Conservation (phyloP, 352 stramenopile genomes). For the Achlya hypogyna region DNA sequence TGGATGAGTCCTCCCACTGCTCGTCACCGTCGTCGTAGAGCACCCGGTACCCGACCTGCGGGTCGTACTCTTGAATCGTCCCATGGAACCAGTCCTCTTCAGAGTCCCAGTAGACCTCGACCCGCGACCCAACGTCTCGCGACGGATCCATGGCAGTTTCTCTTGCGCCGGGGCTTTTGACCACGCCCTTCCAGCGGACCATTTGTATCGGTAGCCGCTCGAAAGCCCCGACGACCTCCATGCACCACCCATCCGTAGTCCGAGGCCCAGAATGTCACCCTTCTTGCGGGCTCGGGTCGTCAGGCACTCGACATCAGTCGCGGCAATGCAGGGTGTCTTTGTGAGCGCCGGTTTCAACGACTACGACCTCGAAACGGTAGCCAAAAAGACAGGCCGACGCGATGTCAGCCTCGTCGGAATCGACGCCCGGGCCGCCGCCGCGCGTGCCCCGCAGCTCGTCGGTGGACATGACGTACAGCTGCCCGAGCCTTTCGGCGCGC, state of each 20-base stretch:
- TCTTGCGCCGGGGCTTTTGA: no score
- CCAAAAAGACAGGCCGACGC: neutral
- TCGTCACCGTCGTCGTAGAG: slow-evolving; percentile 15
- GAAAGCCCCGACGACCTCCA: no score
- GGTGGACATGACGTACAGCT: neutral
- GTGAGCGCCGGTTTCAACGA: no score
- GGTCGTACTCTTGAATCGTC: slow-evolving; percentile 10
- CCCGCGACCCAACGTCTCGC: neutral
- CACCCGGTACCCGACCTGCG: slow-evolving; percentile 14
- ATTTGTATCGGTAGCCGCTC: no score
- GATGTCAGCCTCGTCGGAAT: neutral
- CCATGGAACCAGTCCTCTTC: slow-evolving; percentile 1
- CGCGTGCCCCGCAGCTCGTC: neutral
- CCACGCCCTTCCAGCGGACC: no score
- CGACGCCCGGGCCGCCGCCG: no score
- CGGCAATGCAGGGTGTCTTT: no score
- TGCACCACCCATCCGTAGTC: no score
- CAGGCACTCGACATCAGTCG: no score
- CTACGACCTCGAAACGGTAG: no score
- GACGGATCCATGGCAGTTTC: neutral
- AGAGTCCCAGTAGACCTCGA: slow-evolving; percentile 9
- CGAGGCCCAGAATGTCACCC: no score
- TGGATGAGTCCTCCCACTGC: slow-evolving; percentile 13
- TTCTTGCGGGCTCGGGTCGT: no score
- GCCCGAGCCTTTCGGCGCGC: neutral